Percentiles rank a stretch among this genome's conserved stretches.
Evolutionary conservation across 495 filamentous ascomycete species (phyloP).

Genomic region (Annulohypoxylon nitens): DNA sequence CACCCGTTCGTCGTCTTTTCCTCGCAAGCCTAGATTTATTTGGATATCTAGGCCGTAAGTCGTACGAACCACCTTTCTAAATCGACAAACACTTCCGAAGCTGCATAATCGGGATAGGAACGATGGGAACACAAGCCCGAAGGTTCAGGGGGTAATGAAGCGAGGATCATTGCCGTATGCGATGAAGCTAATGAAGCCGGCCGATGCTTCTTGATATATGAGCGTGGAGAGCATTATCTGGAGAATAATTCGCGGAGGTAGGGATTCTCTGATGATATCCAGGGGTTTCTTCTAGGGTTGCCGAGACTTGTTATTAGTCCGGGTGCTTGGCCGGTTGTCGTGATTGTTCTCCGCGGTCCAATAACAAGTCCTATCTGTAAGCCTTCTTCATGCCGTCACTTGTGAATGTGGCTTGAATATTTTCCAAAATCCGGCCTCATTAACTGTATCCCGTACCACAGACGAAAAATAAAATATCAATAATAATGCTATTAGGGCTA

Average conservation of each 20-base stretch:
- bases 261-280: slow-evolving; percentile 12
- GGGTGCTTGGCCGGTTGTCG: slow-evolving; percentile 31
- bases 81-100: slow-evolving; percentile 13
- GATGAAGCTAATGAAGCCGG: slow-evolving; percentile 15
- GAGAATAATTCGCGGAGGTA: slow-evolving; percentile 36
- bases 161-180: slow-evolving; percentile 18
- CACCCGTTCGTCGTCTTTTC: background rate
- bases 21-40: slow-evolving; percentile 13
- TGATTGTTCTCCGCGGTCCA: slow-evolving; percentile 37
- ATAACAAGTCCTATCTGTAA: slow-evolving; percentile 27
- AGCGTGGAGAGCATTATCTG: slow-evolving; percentile 36
- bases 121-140: background rate
- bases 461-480: background rate
- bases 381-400: slow-evolving; percentile 28
- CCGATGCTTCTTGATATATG: slow-evolving; percentile 23
- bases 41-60: background rate
- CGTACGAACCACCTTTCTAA: slow-evolving; percentile 12
- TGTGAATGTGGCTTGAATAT: slow-evolving; percentile 6
- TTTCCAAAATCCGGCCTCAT: background rate
- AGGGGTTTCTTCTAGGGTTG: slow-evolving; percentile 26
- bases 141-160: slow-evolving; percentile 10
- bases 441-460: background rate
- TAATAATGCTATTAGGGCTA: no score
- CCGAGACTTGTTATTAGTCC: slow-evolving; percentile 22
- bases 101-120: background rate